A percentile compares a stretch with the other conserved stretches of the same genome.
Conservation (phyloP, 2,329 filamentous ascomycete genomes). For the Stachybotrys chartarum region DNA sequence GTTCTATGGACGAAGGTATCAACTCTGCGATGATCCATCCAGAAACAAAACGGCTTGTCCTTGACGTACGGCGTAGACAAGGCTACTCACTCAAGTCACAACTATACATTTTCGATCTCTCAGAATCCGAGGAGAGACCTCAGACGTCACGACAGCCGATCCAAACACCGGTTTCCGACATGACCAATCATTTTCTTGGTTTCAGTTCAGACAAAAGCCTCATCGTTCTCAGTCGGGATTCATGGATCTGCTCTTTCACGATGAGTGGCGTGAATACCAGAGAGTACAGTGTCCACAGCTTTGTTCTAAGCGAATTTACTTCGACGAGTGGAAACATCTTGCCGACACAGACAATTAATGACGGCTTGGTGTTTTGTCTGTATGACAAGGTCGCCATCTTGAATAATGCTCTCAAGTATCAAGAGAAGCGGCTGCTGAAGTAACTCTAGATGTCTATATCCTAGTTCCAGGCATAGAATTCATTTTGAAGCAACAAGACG, state of each 20-base stretch:
- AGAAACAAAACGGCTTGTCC: background rate
- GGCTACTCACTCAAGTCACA: background rate
- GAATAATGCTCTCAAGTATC: constrained; percentile 11
- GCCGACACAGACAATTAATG: constrained; percentile 15
- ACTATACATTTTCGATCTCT: background rate
- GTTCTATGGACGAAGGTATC: too few species aligned
- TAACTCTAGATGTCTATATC: background rate
- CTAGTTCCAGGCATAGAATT: background rate
- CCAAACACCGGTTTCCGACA: background rate
- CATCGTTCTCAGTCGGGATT: constrained; percentile 9
- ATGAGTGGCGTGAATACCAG: constrained; percentile 1
- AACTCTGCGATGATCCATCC: too few species aligned
- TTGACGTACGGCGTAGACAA: background rate
- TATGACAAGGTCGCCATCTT: constrained; percentile 9
- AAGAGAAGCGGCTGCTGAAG: background rate
- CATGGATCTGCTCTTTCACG: constrained; percentile 7
- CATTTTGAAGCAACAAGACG: background rate
- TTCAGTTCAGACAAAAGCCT: constrained; percentile 6
- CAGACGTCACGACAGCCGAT: background rate
- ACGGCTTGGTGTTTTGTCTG: constrained; percentile 9
- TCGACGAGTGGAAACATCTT: constrained; percentile 13
- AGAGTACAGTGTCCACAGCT: constrained; percentile 10
- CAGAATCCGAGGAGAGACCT: background rate
- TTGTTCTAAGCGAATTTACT: constrained; percentile 10
- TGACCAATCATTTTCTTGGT: constrained; percentile 6